Base-by-base conservation (phyloP, 768 basidiomycete genomes). In the Russula virescens region DNA sequence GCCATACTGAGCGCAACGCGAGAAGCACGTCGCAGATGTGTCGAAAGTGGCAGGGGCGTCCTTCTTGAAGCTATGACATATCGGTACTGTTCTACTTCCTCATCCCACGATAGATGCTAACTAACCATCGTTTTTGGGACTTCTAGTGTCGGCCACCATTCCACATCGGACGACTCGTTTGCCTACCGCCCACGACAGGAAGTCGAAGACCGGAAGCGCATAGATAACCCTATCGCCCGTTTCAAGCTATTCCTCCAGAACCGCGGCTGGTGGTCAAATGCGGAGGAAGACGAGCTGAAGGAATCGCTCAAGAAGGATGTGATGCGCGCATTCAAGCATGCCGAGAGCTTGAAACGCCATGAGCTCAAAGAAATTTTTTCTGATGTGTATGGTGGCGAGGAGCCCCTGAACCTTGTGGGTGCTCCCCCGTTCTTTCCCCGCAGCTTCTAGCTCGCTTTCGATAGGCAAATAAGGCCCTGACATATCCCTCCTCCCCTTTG, bases 101-200 rank as follows among this genome's bases (percentile, higher is more conserved):
- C 42, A 19, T 40, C 50, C 26, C n/a, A 16, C 38, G 34, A 43
- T 13, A 26, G 7, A 43, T 54, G 58, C 43, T 31, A 38, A 46
- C 35, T 38, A n/a, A n/a, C n/a, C n/a, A n/a, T n/a, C n/a, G n/a
- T 35, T 51, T 58, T 18, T 45, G 46, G 53, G 40, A 61, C 46
- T 19, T 43, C 51, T 70, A 89, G 89, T 28, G 87, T 97, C 14
- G 89, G 94, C n/a, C 94, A 98, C 71, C 93, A 95, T 71, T 93
- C 91, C 19, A 95, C 91, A 0, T 96, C 94, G 11, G 95, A 98
- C 69, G 94, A 98, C 73, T 95, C 93, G 5, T 95, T 91, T 69
- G 94, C 94, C 23, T 98, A 98, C 73, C 85, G 94, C 45, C 81
- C 90, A 1, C 83, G 90, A 21, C 83, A 91, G 60, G 95, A 96